phyloP scores from a whole-genome alignment of 805 yeast genomes.

The Kodamaea kakaduensis region DNA sequence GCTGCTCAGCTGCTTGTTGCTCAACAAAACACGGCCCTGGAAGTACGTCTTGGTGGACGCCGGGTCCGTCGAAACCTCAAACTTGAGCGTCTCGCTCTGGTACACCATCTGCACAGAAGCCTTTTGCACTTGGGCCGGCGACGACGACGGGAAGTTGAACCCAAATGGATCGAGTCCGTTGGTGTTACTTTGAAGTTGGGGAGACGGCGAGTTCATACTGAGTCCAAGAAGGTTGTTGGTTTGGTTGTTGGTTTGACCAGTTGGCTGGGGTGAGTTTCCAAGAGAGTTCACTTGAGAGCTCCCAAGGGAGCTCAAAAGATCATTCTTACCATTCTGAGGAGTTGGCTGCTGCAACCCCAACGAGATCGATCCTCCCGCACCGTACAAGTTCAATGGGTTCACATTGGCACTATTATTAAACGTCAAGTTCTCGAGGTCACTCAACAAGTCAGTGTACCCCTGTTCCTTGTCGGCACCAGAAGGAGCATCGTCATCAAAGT shows the following conservation, averaged over 20 bases:
- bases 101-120: constrained; percentile 26
- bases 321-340: constrained; percentile 15
- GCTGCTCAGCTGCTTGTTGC: constrained; percentile 45
- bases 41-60: constrained; percentile 32
- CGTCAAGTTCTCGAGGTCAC: constrained; percentile 64
- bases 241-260: no score
- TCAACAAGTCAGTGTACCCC: constrained; percentile 64
- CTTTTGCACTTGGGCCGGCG: constrained; percentile 26
- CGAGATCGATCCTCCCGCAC: constrained; percentile 51
- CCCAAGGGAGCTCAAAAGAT: constrained; percentile 6
- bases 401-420: constrained; percentile 29
- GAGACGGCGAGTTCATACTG: constrained; percentile 41
- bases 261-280: no score
- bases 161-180: constrained; percentile 39
- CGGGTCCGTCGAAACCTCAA: constrained; percentile 43
- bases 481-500: constrained; percentile 42
- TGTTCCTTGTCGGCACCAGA: constrained; percentile 30
- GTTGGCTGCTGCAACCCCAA: constrained; percentile 22
- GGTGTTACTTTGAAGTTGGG: constrained; percentile 31
- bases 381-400: constrained; percentile 37
- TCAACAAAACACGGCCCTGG: constrained; percentile 45
- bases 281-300: no score
- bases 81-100: constrained; percentile 44
- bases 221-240: constrained; percentile 25
- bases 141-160: constrained; percentile 35